Evolutionary conservation across 306 rosid species (phyloP).

Genomic region (Acacia crassicarpa): DNA sequence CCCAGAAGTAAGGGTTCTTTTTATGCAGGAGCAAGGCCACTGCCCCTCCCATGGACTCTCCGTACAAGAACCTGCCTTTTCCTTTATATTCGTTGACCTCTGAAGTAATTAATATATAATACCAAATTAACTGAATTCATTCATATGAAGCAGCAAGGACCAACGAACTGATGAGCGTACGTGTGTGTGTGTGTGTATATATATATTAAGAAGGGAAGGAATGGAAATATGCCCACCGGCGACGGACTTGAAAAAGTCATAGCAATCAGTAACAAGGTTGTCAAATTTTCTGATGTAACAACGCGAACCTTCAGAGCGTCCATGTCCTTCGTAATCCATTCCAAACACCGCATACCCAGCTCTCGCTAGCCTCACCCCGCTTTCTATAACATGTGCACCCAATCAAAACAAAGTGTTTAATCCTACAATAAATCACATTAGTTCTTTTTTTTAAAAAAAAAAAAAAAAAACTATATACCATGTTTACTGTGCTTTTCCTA

Average conservation of each 20-base stretch:
- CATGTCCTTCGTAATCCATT: conserved; percentile 84
- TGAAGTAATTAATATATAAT: conserved; percentile 16
- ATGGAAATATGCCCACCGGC: conserved; percentile 43
- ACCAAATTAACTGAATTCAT: not conserved
- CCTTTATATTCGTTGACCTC: conserved; percentile 52
- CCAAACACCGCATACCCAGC: conserved; percentile 84
- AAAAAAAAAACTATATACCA: no score
- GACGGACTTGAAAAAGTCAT: conserved; percentile 56
- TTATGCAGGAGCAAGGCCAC: conserved; percentile 70
- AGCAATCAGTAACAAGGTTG: conserved; percentile 60
- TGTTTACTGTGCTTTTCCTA: no score
- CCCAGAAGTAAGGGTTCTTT: conserved; percentile 69
- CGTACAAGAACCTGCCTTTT: conserved; percentile 72
- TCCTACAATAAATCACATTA: no score
- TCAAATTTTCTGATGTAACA: conserved; percentile 77
- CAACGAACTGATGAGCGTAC: conserved; percentile 24
- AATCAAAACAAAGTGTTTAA: not conserved
- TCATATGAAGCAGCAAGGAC: not conserved
- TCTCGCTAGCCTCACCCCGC: conserved; percentile 59
- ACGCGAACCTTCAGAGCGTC: conserved; percentile 75
- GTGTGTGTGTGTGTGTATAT: no score
- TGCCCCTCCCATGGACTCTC: conserved; percentile 98
- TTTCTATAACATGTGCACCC: conserved; percentile 34
- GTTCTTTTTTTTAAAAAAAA: no score
- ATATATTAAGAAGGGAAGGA: not conserved